These are phyloP conservation scores for Collybia mongolica DNA, from an alignment of 768 basidiomycete genomes.

Conservation along the genomic window DNA sequence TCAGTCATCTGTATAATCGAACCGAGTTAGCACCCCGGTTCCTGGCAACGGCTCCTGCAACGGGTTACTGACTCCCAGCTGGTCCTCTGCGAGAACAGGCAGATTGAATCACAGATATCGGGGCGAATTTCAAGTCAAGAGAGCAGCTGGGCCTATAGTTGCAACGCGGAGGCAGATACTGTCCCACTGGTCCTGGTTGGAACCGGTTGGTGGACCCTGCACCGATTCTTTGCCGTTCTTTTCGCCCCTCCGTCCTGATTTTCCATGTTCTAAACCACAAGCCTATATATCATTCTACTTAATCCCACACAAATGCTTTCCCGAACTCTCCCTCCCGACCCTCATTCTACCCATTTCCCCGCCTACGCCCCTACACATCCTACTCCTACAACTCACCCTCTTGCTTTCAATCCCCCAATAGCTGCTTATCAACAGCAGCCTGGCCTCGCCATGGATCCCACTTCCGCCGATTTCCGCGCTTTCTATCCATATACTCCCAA, in stretches of 20 bases:
- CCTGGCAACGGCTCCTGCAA: slow-evolving; percentile 22
- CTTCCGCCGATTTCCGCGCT: slow-evolving; percentile 74
- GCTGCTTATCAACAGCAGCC: slow-evolving; percentile 27
- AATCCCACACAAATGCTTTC: slow-evolving; percentile 25
- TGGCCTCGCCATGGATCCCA: slow-evolving; percentile 51
- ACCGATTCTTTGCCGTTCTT: slow-evolving; percentile 21
- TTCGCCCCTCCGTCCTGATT: slow-evolving; percentile 18
- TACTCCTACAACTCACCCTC: slow-evolving; percentile 14
- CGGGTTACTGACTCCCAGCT: no score
- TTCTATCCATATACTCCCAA: slow-evolving; percentile 89
- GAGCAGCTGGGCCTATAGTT: neutral
- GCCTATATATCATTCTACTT: slow-evolving; percentile 18
- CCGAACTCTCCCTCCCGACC: slow-evolving; percentile 17
- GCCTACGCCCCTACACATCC: slow-evolving; percentile 12
- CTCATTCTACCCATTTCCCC: slow-evolving; percentile 15
- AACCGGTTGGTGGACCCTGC: slow-evolving; percentile 7
- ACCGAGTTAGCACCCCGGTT: slow-evolving; percentile 11
- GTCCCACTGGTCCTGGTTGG: slow-evolving; percentile 11
- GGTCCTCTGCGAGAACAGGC: no score
- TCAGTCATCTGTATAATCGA: slow-evolving; percentile 6
- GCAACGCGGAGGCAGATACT: slow-evolving; percentile 18
- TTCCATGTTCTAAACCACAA: slow-evolving; percentile 21
- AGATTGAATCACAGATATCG: no score
- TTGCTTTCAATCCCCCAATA: slow-evolving; percentile 25
- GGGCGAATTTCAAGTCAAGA: no score